Base-by-base conservation (phyloP, 1,139 yeast genomes). In the Blastobotrys serpentis region DNA sequence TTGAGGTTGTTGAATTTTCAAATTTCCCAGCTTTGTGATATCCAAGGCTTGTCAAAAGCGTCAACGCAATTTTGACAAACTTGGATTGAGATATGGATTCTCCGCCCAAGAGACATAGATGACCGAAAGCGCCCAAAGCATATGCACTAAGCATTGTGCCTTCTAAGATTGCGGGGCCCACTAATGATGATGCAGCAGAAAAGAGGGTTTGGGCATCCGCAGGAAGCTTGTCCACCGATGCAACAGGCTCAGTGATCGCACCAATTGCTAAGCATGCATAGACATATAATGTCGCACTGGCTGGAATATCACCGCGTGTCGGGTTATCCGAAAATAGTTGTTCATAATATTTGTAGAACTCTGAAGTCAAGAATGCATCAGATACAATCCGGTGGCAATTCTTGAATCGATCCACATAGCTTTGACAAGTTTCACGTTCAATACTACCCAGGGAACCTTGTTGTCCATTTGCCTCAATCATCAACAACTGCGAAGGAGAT, bases 161-260 rank as follows among this genome's bases (percentile, higher is more conserved):
- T 33, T 51, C 56, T 14, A 52, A 37, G 8, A 51, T 23, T 2
- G 53, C 49, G 10, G 53, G 30, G 10, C 53, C 54, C 11, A 52
- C 50, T 21, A 49, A 34, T 10, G 53, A 47, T 5, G 52, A 30
- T 7, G 54, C 44, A 21, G 54, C 54, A 11, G 45, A 36, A 30
- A 51, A 52, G 19, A 52, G 39, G 17, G 40, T 45, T 33, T 43
- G 47, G 1, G 48, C 40, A 17, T 43, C 42, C 19, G 23, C 32
- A 5, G 46, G 42, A 6, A 43, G 41, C 36, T 44, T 14, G n/a
- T 25, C 46, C 18, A 47, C 36, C 7, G 49, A 23, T 8, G 51
- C 30, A 18, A 42, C 43, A 11, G 53, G 49, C 18, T 42, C 34
- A 6, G 34, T 34, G 21, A 46, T 39, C 2, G 53, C 36, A n/a